Evolutionary conservation across 2,329 filamentous ascomycete species (phyloP), one percentile per base, ranked within the genome.

Genomic region (Aureobasidium sp.): DNA sequence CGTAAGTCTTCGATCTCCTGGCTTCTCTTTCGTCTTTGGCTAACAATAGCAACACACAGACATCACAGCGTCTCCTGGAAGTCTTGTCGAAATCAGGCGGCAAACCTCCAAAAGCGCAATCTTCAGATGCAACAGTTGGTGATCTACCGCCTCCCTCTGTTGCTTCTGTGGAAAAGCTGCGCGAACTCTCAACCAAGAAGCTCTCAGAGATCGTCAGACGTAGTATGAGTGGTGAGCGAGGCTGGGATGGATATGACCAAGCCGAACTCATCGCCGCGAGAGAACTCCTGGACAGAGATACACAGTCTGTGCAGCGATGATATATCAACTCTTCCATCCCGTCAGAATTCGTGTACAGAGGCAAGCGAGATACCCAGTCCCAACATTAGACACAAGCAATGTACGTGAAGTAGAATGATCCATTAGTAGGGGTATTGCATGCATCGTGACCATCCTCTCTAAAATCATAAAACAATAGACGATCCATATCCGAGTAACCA

Each of bases 201-300:
- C 80, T 95, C 14, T 82, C 83, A 1, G 89, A 93, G 71, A 92
- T 94, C 67, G 84, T 92, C 64, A 81, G 88, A 63, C 82, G 82
- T 64, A 79, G 82, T 70, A 75, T 79, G 39, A 78, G 81, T 54
- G 77, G 82, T 62, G 83, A 90, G 72, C 79, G 79, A 65, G 82
- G 83, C 21, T 91, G 88, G 87, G 80, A 83, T 68, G 90, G 89
- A 9, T 93, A 90, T 73, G 84, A 87, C 62, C 78, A 82, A 68
- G 81, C 82, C 3, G 90, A 95, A 71, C 76, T 95, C 55, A 82
- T 83, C 67, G 89, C 89, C 13, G 88, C 87, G 53, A 81, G 84
- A 67, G 84, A 86, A 66, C 77, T 92, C 63, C 75, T 92, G 41
- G 80, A 83, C 61, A 78, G 80, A 64, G 81, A 83, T 64, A 73